Evolutionary conservation across 2,329 filamentous ascomycete species (phyloP).

Genomic region (Fusarium pseudonygamai): DNA sequence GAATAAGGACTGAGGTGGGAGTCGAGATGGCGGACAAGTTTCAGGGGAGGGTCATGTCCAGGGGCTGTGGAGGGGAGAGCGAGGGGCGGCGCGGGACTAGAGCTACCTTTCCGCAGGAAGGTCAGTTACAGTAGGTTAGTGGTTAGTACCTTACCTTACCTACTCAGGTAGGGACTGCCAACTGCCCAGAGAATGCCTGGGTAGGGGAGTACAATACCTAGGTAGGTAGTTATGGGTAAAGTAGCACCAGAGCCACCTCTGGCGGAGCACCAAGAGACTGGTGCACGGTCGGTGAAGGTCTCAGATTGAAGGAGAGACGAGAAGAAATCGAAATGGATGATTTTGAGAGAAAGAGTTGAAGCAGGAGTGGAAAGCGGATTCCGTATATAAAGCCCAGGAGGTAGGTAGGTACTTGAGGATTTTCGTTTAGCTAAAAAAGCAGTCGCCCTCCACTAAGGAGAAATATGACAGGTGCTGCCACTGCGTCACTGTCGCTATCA

Average conservation of each 20-base stretch:
- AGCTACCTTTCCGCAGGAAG: slow-evolving; percentile 3
- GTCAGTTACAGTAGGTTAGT: not conserved
- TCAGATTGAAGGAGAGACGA: not conserved
- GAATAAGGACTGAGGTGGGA: slow-evolving; percentile 32
- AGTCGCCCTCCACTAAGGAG: not conserved
- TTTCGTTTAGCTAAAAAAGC: not conserved
- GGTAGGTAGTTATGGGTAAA: no score
- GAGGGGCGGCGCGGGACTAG: slow-evolving; percentile 33
- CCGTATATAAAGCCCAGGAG: not conserved
- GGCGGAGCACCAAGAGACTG: slow-evolving; percentile 23
- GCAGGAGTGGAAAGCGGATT: not conserved
- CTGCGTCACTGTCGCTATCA: not conserved
- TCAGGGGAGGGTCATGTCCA: slow-evolving; percentile 42
- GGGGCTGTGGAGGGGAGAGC: slow-evolving; percentile 38
- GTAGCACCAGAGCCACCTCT: slow-evolving; percentile 31
- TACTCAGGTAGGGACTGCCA: not conserved
- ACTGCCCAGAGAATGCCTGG: not conserved
- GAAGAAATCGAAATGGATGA: not conserved
- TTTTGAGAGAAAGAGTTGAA: not conserved
- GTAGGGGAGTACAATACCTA: slow-evolving; percentile 2
- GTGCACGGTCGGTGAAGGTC: slow-evolving; percentile 1
- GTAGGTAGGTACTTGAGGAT: not conserved
- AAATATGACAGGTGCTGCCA: slow-evolving; percentile 19
- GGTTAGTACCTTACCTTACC: not conserved
- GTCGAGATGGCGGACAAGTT: slow-evolving; percentile 40